Evolutionary conservation across 352 stramenopile species (phyloP).

Genomic region (Phytophthora pisi): DNA sequence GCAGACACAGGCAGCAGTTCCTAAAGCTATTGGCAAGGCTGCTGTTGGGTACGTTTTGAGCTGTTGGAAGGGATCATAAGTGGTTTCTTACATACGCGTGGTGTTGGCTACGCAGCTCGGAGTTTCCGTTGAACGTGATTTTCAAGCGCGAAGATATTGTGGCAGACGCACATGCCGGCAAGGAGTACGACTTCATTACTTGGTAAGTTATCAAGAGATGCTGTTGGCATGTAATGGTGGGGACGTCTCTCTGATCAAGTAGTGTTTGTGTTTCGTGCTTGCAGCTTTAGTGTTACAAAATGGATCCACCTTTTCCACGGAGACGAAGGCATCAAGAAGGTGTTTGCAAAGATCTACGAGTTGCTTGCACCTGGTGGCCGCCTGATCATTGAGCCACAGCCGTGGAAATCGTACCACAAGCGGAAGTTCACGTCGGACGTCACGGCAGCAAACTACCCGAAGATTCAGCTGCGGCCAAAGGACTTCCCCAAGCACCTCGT

Average conservation of each 20-base stretch:
- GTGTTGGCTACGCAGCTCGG: conserved; percentile 23
- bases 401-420: conserved; percentile 90
- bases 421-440: conserved; percentile 84
- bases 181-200: conserved; percentile 80
- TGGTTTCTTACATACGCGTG: not conserved
- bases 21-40: conserved; percentile 58
- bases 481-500: conserved; percentile 70
- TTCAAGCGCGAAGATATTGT: conserved; percentile 86
- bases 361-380: conserved; percentile 69
- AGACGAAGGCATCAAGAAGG: conserved; percentile 77
- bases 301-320: conserved; percentile 92
- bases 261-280: not conserved
- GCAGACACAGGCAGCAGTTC: conserved; percentile 32
- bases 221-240: not conserved
- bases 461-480: conserved; percentile 76
- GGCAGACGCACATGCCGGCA: conserved; percentile 58
- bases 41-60: conserved; percentile 50
- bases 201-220: conserved; percentile 44
- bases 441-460: conserved; percentile 70
- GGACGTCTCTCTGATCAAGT: not conserved
- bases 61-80: not conserved
- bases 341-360: conserved; percentile 74
- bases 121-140: conserved; percentile 79
- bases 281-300: conserved; percentile 89
- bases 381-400: conserved; percentile 87